These are phyloP conservation scores for Monotropa hypopitys DNA, from an alignment of 179 eudicot genomes.

Conservation along the genomic window DNA sequence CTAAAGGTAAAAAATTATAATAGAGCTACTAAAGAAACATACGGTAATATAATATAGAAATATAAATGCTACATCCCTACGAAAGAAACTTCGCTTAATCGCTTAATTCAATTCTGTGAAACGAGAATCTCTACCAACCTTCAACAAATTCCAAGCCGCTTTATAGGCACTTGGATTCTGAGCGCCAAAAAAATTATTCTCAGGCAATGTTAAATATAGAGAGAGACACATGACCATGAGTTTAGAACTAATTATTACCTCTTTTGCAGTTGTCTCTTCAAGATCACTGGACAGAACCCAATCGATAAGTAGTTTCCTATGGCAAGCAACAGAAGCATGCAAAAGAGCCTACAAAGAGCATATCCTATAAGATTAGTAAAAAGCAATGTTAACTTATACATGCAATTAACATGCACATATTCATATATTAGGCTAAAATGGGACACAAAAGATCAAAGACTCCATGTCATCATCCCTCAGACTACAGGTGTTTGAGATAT, in stretches of 20 bases:
- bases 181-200: conserved; percentile 8
- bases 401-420: not conserved
- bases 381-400: not conserved
- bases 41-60: not conserved
- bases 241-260: conserved; percentile 28
- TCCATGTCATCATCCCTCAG: not conserved
- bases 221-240: not conserved
- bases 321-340: conserved; percentile 80
- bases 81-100: not conserved
- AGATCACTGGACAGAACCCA: conserved; percentile 86
- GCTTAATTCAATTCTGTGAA: not conserved
- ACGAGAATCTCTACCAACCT: conserved; percentile 25
- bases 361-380: not conserved
- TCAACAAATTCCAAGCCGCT: conserved; percentile 61
- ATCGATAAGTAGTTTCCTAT: conserved; percentile 44
- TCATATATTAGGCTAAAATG: not conserved
- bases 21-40: conserved; percentile 1
- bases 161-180: conserved; percentile 59
- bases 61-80: not conserved
- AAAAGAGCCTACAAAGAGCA: conserved; percentile 56
- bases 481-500: not conserved
- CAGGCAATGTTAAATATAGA: not conserved
- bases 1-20: conserved; percentile 25
- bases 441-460: not conserved
- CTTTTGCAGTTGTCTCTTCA: conserved; percentile 51